A percentile compares a stretch with the other conserved stretches of the same genome.
These are phyloP conservation scores for Lichtheimia ramosa DNA, from an alignment of 371 early-diverging fungal genomes.

Conservation along the genomic window DNA sequence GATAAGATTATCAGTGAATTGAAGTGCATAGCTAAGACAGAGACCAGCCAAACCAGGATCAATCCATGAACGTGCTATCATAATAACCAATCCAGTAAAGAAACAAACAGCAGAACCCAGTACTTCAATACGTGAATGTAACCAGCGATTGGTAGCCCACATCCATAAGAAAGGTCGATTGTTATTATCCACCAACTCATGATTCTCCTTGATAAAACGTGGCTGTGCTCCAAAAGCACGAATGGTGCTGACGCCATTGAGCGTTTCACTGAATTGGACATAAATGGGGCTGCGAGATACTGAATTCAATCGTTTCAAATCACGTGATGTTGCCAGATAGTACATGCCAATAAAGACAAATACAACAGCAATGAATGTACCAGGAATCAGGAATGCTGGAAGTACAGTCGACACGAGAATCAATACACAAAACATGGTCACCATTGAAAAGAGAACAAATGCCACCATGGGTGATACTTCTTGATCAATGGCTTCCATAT, in stretches of 20 bases:
- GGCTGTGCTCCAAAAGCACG: conserved; percentile 73
- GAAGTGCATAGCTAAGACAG: conserved; percentile 71
- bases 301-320: conserved; percentile 88
- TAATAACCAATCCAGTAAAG: conserved; percentile 62
- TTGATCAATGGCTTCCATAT: conserved; percentile 74
- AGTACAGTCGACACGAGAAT: conserved; percentile 45
- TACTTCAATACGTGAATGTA: conserved; percentile 79
- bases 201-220: conserved; percentile 61
- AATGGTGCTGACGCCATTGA: conserved; percentile 77
- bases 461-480: conserved; percentile 50
- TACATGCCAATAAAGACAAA: conserved; percentile 55
- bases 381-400: conserved; percentile 56
- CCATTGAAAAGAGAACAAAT: conserved; percentile 45
- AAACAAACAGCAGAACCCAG: conserved; percentile 74
- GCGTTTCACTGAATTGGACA: conserved; percentile 73
- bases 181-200: conserved; percentile 61
- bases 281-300: conserved; percentile 80
- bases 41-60: conserved; percentile 82
- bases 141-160: conserved; percentile 91
- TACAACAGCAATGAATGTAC: conserved; percentile 46
- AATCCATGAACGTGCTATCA: conserved; percentile 49
- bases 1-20: conserved; percentile 67
- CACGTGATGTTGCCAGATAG: conserved; percentile 77
- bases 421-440: conserved; percentile 48
- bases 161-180: conserved; percentile 81